Evolutionary conservation across 495 filamentous ascomycete genomes (phyloP).

Genomic region (Tuber magnatum): DNA sequence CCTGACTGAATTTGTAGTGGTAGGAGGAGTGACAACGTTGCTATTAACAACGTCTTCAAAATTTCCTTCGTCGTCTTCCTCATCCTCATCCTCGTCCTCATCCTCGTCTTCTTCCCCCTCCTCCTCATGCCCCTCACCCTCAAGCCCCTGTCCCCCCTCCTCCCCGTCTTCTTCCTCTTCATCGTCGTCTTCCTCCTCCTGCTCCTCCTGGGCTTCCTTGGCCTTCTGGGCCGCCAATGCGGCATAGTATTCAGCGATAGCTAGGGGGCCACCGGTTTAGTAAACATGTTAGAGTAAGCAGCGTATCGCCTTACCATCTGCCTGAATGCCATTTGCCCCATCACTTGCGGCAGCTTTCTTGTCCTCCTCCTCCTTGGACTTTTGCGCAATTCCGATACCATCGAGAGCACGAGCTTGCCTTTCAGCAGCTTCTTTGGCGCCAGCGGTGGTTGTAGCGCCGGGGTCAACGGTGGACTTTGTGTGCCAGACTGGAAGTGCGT

Average conservation of each 20-base stretch:
- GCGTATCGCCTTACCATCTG: conserved; percentile 31
- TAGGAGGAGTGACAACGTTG: conserved; percentile 27
- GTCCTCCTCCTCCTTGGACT: conserved; percentile 49
- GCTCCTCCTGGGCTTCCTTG: conserved; percentile 45
- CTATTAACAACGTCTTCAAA: conserved; percentile 39
- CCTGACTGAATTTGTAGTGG: conserved; percentile 10
- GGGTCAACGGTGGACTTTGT: conserved; percentile 68
- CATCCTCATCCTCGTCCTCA: conserved; percentile 50
- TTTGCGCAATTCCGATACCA: conserved; percentile 43
- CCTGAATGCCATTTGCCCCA: conserved; percentile 39
- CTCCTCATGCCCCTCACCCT: conserved; percentile 45
- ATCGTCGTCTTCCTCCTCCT: conserved; percentile 48
- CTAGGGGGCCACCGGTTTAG: conserved; percentile 16
- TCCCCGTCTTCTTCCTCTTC: conserved; percentile 46
- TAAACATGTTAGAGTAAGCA: neutral
- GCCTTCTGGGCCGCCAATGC: conserved; percentile 50
- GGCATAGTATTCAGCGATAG: conserved; percentile 51
- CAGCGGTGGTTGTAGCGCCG: conserved; percentile 40
- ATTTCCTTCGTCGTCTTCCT: conserved; percentile 43
- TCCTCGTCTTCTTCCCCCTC: conserved; percentile 47
- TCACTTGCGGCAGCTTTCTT: conserved; percentile 47
- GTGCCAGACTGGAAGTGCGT: conserved; percentile 83
- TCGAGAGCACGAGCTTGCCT: conserved; percentile 37
- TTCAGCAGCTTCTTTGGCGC: conserved; percentile 42
- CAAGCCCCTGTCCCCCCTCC: conserved; percentile 6